Evolutionary conservation across 2,329 filamentous ascomycete genomes (phyloP).

Genomic region (Xylariaceae sp.): DNA sequence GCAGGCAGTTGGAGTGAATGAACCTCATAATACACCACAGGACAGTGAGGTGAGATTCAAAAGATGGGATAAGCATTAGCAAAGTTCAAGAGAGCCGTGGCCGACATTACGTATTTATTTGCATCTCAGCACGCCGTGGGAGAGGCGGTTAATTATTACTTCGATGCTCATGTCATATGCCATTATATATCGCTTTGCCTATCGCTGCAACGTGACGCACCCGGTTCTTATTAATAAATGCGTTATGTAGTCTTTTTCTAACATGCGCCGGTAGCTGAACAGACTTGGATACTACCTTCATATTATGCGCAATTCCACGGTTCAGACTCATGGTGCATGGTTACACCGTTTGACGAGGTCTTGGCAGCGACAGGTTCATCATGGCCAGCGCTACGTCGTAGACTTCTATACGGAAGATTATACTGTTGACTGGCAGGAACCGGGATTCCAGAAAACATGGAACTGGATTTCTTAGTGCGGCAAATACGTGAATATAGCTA

Average conservation of each 20-base stretch:
- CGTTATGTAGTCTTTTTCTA: not conserved
- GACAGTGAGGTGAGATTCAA: not conserved
- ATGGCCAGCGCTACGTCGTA: slow-evolving; percentile 12
- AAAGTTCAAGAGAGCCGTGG: not conserved
- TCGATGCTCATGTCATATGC: not conserved
- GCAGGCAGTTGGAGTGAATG: no score
- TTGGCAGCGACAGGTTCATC: slow-evolving; percentile 9
- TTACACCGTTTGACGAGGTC: slow-evolving; percentile 8
- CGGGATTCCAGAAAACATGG: not conserved
- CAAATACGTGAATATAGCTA: not conserved
- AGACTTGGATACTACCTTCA: no score
- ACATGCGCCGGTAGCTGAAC: not conserved
- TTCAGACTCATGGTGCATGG: slow-evolving; percentile 9
- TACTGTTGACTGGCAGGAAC: not conserved
- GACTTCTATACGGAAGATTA: no score
- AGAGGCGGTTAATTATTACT: not conserved
- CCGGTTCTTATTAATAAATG: not conserved
- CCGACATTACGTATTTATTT: not conserved
- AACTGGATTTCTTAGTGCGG: not conserved
- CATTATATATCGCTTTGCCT: not conserved
- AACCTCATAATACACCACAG: no score
- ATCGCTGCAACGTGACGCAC: slow-evolving; percentile 21
- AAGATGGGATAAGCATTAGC: not conserved
- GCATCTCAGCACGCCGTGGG: not conserved
- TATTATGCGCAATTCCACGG: not conserved